phyloP scores from a whole-genome alignment of 208 protist species.

The Spongospora subterranea region DNA sequence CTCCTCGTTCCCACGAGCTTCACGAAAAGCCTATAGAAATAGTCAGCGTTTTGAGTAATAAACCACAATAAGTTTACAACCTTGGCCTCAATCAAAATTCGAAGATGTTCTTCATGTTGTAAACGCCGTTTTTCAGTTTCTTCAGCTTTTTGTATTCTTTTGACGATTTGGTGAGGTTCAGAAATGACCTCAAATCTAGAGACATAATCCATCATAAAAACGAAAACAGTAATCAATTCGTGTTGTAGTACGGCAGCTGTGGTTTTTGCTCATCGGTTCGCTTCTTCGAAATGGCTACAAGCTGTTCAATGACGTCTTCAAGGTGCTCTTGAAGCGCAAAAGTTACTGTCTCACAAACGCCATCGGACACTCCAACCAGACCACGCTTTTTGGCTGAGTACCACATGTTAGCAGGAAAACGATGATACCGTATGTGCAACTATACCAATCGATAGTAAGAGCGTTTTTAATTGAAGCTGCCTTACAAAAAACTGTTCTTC shows the following conservation, averaged over 20 bases:
- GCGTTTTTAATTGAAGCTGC: not conserved
- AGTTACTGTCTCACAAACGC: not conserved
- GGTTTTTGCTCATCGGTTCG: not conserved
- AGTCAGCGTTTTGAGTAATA: not conserved
- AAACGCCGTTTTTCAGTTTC: slow-evolving; percentile 49
- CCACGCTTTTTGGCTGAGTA: slow-evolving; percentile 22
- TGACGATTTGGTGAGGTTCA: not conserved
- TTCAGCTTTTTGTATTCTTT: slow-evolving; percentile 13
- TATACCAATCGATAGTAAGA: not conserved
- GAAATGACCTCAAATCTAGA: not conserved
- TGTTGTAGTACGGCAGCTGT: not conserved
- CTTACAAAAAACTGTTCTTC: slow-evolving; percentile 39
- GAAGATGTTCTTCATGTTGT: not conserved
- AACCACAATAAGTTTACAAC: not conserved
- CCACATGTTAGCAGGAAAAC: not conserved
- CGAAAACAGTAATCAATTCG: too few species aligned
- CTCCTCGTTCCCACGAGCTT: not conserved
- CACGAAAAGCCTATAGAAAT: not conserved
- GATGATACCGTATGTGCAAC: not conserved
- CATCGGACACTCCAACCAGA: not conserved
- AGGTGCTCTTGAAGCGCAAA: slow-evolving; percentile 32
- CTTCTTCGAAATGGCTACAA: not conserved
- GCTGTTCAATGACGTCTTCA: slow-evolving; percentile 38
- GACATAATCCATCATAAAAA: not conserved
- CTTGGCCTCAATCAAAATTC: slow-evolving; percentile 14